Conservation (phyloP, 352 stramenopile genomes). For the Pythium dissimile region DNA sequence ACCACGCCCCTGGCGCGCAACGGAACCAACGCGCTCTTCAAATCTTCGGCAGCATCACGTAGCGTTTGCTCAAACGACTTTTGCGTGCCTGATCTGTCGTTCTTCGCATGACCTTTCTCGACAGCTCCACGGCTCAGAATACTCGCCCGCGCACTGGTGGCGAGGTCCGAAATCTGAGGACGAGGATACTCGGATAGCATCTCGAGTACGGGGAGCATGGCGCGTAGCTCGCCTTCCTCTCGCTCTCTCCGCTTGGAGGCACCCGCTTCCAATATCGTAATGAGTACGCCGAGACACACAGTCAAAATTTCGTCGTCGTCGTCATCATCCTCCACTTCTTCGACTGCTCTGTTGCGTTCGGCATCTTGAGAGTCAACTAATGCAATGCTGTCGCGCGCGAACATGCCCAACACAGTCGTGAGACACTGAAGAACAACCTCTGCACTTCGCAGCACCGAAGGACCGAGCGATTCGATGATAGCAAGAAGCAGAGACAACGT, state of each 20-base stretch:
- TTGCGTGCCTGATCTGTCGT: slow-evolving; percentile 5
- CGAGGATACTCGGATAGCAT: slow-evolving; percentile 45
- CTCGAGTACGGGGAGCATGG: slow-evolving; percentile 66
- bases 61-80: slow-evolving; percentile 57
- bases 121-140: slow-evolving; percentile 50
- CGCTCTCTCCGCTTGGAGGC: slow-evolving; percentile 33
- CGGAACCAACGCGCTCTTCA: slow-evolving; percentile 61
- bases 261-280: slow-evolving; percentile 78
- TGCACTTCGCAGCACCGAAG: slow-evolving; percentile 69
- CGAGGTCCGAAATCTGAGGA: slow-evolving; percentile 68
- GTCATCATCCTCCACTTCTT: slow-evolving; percentile 36
- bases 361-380: slow-evolving; percentile 10
- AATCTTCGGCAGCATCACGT: slow-evolving; percentile 47
- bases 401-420: slow-evolving; percentile 65
- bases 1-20: slow-evolving; percentile 73
- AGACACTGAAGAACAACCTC: slow-evolving; percentile 65
- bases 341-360: background rate
- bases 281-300: slow-evolving; percentile 71
- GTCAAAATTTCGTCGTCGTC: slow-evolving; percentile 68
- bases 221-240: slow-evolving; percentile 55
- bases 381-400: slow-evolving; percentile 17
- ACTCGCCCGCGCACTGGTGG: slow-evolving; percentile 53
- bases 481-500: slow-evolving; percentile 59
- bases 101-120: background rate
- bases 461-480: slow-evolving; percentile 70